Base-by-base conservation (phyloP, 2,329 filamentous ascomycete species). In the Chaetomiaceae sp. region DNA sequence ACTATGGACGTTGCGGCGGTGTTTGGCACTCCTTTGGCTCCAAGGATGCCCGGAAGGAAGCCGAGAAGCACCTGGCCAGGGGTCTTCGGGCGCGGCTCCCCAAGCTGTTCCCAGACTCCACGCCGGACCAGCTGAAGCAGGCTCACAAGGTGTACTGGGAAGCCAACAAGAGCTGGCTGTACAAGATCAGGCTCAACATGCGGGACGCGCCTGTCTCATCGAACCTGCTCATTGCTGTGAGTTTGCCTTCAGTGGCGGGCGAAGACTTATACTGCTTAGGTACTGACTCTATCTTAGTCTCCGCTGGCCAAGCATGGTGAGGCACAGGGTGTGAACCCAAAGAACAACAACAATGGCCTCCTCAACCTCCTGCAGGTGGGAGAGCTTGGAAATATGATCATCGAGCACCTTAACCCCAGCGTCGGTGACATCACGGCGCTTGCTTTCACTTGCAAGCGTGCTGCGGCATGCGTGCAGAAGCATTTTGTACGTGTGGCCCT, bases 351-450 rank as follows among this genome's bases (percentile, higher is more conserved):
- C 4, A 15, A 18, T 3, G 10, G 15, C 10, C 33, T 56, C 2
- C 4, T 51, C 14, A 24, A 15, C 6, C 7, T 52, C 3, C 20
- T 57, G 11, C 10, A 8, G 6, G 36, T 41, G 1, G 4, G 39
- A 9, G 51, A 57, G 18, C 17, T 55, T 15, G 18, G 43, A 6
- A 17, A n/a, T 3, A 26, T 19, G 4, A 32, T 57, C 9, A 11
- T 51, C 7, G 8, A 40, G 10, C 11, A 42, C 0, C 24, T 56
- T n/a, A n/a, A n/a, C n/a, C n/a, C n/a, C 9, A 26, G 10, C 10
- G 49, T 56, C 14, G 15, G 49, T 5, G 51, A 57, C 22, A 11
- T 57, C 15, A 47, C 52, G 6, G 48, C 51, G 2, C 38, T 57
- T 22, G 51, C 51, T 3, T 26, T 38, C 11, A 40, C 45, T 9